These are phyloP conservation scores for Annona cherimola DNA, from an alignment of 164 flowering plant genomes.

Conservation along the genomic window DNA sequence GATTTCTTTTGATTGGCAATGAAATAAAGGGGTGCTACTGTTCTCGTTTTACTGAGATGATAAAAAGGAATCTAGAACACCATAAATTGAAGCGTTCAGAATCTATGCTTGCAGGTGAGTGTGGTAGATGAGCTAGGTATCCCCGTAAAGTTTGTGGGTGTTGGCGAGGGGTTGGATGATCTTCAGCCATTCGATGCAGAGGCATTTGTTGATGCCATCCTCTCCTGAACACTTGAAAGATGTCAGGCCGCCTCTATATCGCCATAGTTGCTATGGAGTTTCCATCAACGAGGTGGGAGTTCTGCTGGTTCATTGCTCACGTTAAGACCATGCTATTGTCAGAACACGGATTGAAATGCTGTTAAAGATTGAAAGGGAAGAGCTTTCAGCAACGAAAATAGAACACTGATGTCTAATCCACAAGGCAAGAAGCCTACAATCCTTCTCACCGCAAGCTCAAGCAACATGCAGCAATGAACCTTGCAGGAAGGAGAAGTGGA, in stretches of 20 bases:
- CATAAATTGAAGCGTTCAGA: neutral
- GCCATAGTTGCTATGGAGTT: neutral
- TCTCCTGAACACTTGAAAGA: constrained; percentile 35
- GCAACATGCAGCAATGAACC: no score
- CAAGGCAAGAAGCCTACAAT: no score
- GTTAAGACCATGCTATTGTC: neutral
- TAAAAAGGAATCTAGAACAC: neutral
- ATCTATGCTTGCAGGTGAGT: constrained; percentile 60
- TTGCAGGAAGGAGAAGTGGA: no score
- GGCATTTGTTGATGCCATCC: constrained; percentile 82
- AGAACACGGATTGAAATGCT: neutral
- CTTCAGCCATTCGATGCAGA: constrained; percentile 95
- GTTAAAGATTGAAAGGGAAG: neutral
- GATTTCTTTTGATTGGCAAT: neutral
- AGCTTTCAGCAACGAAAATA: neutral
- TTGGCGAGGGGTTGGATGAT: constrained; percentile 92
- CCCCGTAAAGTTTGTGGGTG: constrained; percentile 97
- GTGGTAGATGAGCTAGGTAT: constrained; percentile 97
- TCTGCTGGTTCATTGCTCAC: neutral
- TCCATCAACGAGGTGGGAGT: neutral
- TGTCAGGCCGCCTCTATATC: no score
- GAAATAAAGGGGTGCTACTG: neutral
- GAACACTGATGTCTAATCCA: no score
- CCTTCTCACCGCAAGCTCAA: no score
- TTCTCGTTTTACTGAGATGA: neutral